phyloP scores from a whole-genome alignment of 306 rosid species.

The Fagus sylvatica region DNA sequence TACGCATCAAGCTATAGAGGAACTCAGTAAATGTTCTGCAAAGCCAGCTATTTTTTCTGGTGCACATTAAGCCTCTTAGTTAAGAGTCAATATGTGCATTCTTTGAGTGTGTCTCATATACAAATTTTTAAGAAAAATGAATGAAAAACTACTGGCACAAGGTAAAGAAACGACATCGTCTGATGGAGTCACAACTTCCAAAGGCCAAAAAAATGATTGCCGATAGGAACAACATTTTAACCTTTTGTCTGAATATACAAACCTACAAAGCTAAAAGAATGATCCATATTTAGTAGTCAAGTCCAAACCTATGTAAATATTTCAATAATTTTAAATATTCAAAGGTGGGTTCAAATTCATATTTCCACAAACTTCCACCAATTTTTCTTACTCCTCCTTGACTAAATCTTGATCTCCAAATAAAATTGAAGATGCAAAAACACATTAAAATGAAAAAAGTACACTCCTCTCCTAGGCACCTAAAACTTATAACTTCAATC shows the following conservation, averaged over 20 bases:
- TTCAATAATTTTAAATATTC: background rate
- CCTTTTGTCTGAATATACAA: background rate
- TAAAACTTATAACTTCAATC: background rate
- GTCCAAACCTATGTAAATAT: background rate
- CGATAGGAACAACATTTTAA: background rate
- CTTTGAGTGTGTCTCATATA: background rate
- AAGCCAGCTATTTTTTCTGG: background rate
- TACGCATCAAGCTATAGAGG: background rate
- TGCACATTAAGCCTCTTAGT: background rate
- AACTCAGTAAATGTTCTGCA: background rate
- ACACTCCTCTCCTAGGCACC: background rate
- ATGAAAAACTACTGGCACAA: background rate
- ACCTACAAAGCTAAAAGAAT: background rate
- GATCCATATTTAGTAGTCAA: background rate
- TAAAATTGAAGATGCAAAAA: background rate
- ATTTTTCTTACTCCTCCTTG: background rate
- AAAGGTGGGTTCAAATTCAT: background rate
- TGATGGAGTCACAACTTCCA: background rate
- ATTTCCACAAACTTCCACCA: background rate
- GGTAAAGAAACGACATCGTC: background rate
- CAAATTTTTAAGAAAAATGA: background rate
- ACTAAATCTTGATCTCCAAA: background rate
- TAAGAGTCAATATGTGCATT: background rate
- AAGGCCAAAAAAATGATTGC: background rate
- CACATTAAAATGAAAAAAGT: background rate